A percentile compares a stretch with the other conserved stretches of the same genome.
phyloP scores from a whole-genome alignment of 192 early-diverging fungal genomes.

The Coemansia sp. region DNA sequence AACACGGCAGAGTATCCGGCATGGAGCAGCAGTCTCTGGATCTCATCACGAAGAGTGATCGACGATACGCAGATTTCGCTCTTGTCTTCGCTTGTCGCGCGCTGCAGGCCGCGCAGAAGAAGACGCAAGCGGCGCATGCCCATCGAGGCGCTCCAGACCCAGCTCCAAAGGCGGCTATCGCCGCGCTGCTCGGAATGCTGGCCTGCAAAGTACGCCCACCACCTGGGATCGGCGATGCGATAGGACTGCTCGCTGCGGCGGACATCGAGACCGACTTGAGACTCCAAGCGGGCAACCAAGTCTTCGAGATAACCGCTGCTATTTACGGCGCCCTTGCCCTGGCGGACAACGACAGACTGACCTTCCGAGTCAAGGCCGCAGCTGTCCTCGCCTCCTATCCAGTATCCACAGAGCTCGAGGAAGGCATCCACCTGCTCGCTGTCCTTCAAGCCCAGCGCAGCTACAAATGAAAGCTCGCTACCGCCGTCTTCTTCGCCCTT shows the following conservation, averaged over 20 bases:
- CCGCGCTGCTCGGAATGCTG: constrained; percentile 3
- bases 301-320: constrained; percentile 8
- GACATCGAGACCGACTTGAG: neutral
- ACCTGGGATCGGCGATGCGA: constrained; percentile 6
- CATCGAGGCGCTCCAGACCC: constrained; percentile 14
- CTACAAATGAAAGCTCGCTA: constrained; percentile 15
- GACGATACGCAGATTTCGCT: constrained; percentile 11
- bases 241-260: neutral
- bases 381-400: constrained; percentile 8
- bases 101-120: constrained; percentile 19
- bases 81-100: neutral
- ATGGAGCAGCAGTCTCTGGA: constrained; percentile 34
- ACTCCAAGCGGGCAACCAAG: constrained; percentile 10
- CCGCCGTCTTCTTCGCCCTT: neutral
- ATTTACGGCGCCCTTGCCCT: neutral
- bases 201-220: constrained; percentile 18
- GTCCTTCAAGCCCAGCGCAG: constrained; percentile 19
- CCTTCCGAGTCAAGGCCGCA: neutral
- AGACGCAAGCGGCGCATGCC: constrained; percentile 14
- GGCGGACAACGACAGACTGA: neutral
- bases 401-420: constrained; percentile 40
- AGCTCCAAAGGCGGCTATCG: constrained; percentile 11
- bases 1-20: constrained; percentile 38
- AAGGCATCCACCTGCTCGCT: constrained; percentile 18
- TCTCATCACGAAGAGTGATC: constrained; percentile 27